Conservation (phyloP, 2,329 filamentous ascomycete species). For the Fusarium kyushuense region DNA sequence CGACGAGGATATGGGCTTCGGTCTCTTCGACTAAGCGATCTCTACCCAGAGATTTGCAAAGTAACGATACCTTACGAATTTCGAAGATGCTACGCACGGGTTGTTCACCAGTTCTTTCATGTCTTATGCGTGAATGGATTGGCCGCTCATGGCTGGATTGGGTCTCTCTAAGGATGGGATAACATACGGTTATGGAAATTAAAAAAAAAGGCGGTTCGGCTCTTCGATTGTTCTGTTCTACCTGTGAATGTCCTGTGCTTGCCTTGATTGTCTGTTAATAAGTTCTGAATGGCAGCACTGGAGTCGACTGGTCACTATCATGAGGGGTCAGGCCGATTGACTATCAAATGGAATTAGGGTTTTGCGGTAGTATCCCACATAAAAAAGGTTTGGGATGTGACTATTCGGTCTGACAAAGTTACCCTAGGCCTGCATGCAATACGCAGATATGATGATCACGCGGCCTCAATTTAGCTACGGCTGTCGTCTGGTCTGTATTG, state of each 20-base stretch:
- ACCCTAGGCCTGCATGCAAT: not conserved
- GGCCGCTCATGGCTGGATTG: constrained; percentile 50
- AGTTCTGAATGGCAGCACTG: not conserved
- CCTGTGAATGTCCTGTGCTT: not conserved
- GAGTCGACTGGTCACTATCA: not conserved
- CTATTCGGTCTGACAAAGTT: constrained; percentile 12
- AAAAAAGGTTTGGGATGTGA: not conserved
- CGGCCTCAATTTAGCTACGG: not conserved
- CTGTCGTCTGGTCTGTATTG: not conserved
- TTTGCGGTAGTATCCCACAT: constrained; percentile 1
- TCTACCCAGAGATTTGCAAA: constrained; percentile 44
- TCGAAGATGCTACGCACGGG: constrained; percentile 51
- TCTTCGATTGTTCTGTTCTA: constrained; percentile 36
- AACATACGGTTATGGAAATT: constrained; percentile 49
- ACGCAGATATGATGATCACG: not conserved
- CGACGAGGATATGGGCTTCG: constrained; percentile 82
- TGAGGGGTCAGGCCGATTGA: not conserved
- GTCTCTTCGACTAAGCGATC: constrained; percentile 77
- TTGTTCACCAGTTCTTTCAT: constrained; percentile 51
- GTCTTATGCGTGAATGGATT: constrained; percentile 51
- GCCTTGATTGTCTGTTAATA: not conserved
- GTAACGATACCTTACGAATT: constrained; percentile 52
- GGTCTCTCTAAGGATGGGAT: constrained; percentile 48
- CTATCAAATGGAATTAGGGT: constrained; percentile 15
- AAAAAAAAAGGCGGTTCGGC: constrained; percentile 46